phyloP scores from a whole-genome alignment of 129 eudicot genomes.

The Flaveria ramosissima region DNA sequence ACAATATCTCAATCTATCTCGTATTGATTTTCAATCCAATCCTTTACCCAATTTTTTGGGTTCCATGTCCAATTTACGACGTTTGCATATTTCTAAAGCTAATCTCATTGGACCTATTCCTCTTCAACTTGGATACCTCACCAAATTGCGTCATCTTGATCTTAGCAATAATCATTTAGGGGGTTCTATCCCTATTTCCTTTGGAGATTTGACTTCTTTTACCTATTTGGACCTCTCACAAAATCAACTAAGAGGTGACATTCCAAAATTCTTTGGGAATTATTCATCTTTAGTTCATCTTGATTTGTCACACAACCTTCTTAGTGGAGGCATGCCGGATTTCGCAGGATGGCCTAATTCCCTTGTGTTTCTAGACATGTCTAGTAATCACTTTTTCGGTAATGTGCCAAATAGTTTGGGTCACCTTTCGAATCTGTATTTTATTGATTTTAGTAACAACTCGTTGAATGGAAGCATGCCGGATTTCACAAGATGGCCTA shows the following conservation, averaged over 20 bases:
- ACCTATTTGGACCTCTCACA: conserved; percentile 12
- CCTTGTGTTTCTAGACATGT: not conserved
- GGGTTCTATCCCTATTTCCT: conserved; percentile 22
- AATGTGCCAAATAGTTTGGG: not conserved
- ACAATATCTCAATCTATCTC: conserved; percentile 8
- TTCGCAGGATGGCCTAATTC: not conserved
- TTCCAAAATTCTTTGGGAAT: conserved; percentile 17
- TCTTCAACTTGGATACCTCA: conserved; percentile 24
- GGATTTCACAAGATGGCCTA: conserved; percentile 5
- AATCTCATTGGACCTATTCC: conserved; percentile 30
- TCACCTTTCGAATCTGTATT: not conserved
- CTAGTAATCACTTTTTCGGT: not conserved
- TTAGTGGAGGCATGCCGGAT: conserved; percentile 31
- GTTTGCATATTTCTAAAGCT: conserved; percentile 1
- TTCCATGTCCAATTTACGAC: conserved; percentile 26
- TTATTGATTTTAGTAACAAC: not conserved
- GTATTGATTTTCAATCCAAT: not conserved
- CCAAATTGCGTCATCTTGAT: conserved; percentile 30
- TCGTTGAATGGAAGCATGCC: conserved; percentile 21
- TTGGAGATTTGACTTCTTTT: conserved; percentile 23
- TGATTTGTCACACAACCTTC: conserved; percentile 20
- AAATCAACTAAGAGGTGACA: conserved; percentile 16
- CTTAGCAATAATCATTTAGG: not conserved
- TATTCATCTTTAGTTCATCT: conserved; percentile 12
- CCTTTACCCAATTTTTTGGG: conserved; percentile 23